Percentiles rank a stretch among this genome's conserved stretches.
These are phyloP conservation scores for Aspergillus fischeri DNA, from an alignment of 2,329 filamentous ascomycete species.

Conservation along the genomic window DNA sequence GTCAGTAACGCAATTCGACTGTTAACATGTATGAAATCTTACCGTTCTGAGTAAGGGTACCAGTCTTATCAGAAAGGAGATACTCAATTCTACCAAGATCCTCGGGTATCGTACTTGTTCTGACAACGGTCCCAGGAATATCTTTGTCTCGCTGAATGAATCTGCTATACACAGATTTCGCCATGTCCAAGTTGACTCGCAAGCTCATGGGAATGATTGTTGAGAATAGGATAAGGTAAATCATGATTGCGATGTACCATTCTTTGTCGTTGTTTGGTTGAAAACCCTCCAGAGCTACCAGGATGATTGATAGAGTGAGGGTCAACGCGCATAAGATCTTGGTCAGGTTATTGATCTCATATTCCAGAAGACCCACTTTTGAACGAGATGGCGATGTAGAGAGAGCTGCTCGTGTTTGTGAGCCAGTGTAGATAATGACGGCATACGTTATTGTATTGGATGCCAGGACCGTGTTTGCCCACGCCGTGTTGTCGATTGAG, in stretches of 20 bases:
- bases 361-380: conserved; percentile 88
- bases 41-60: conserved; percentile 91
- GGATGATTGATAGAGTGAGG: conserved; percentile 74
- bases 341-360: conserved; percentile 94
- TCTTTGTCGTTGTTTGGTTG: conserved; percentile 48
- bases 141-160: conserved; percentile 90
- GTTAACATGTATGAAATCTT: conserved; percentile 15
- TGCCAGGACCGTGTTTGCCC: conserved; percentile 96
- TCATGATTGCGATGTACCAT: conserved; percentile 97
- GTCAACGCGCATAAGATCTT: conserved; percentile 94
- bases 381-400: conserved; percentile 89
- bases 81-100: conserved; percentile 96
- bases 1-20: conserved; percentile 14
- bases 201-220: conserved; percentile 97
- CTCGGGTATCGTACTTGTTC: conserved; percentile 96
- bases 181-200: conserved; percentile 93
- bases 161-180: conserved; percentile 91
- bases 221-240: conserved; percentile 98
- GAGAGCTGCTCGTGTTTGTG: conserved; percentile 87
- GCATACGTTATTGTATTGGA: conserved; percentile 86
- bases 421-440: conserved; percentile 89
- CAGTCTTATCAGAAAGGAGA: conserved; percentile 92
- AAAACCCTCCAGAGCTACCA: conserved; percentile 85
- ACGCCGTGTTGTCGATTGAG: conserved; percentile 94
- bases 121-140: conserved; percentile 86